Percentiles rank a stretch among this genome's conserved stretches.
phyloP scores from a whole-genome alignment of 441 rosid species.

The Populus hybrid region DNA sequence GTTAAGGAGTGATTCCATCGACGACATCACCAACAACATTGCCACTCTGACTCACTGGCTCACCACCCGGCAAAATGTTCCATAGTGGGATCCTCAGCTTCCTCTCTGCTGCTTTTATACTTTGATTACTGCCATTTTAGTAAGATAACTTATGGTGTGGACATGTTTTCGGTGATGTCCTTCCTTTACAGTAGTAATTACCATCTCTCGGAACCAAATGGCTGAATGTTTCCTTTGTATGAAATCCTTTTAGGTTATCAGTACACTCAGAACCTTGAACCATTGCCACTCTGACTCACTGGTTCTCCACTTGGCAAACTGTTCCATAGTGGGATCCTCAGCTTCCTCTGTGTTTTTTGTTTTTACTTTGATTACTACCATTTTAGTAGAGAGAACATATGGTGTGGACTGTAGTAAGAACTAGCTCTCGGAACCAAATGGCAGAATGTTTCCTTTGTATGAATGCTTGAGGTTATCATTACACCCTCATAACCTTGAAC shows the following conservation, averaged over 20 bases:
- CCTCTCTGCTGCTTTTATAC: neutral
- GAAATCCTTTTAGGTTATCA: neutral
- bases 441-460: neutral
- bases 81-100: neutral
- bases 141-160: neutral
- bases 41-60: slow-evolving; percentile 62
- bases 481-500: neutral
- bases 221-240: neutral
- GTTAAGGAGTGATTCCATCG: slow-evolving; percentile 59
- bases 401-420: neutral
- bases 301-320: slow-evolving; percentile 65
- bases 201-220: too few species aligned
- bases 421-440: neutral
- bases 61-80: slow-evolving; percentile 48
- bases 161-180: neutral
- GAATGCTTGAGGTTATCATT: neutral
- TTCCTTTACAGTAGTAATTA: neutral
- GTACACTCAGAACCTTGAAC: neutral
- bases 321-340: neutral
- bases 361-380: neutral
- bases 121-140: neutral
- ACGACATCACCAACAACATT: slow-evolving; percentile 63
- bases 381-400: neutral
- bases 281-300: slow-evolving; percentile 43
- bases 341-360: too few species aligned